Conservation (phyloP, 768 basidiomycete genomes). For the Kwoniella shandongensis region DNA sequence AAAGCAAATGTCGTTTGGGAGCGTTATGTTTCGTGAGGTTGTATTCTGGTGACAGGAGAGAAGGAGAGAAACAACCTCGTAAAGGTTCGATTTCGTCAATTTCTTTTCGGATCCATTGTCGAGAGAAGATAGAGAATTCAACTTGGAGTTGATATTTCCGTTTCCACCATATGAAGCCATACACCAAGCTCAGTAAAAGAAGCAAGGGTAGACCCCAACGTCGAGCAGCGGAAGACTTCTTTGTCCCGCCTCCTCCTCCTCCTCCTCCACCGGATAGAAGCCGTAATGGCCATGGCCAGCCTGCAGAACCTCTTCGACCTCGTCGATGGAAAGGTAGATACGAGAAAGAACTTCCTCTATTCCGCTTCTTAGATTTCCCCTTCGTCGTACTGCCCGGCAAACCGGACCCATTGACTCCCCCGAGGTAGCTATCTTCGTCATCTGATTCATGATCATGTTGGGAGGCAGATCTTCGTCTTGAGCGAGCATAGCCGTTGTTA, state of each 20-base stretch:
- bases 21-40: slow-evolving; percentile 53
- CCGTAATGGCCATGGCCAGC: slow-evolving; percentile 11
- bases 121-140: slow-evolving; percentile 75
- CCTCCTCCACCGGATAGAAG: slow-evolving; percentile 24
- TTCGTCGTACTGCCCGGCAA: neutral
- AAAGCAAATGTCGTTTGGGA: slow-evolving; percentile 67
- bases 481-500: slow-evolving; percentile 21
- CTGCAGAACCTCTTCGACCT: slow-evolving; percentile 9
- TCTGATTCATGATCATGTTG: slow-evolving; percentile 25
- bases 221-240: neutral
- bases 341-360: slow-evolving; percentile 34
- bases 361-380: slow-evolving; percentile 12
- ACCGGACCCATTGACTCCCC: slow-evolving; percentile 1
- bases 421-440: slow-evolving; percentile 18
- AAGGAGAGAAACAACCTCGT: slow-evolving; percentile 41
- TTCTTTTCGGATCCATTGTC: slow-evolving; percentile 71
- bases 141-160: slow-evolving; percentile 68
- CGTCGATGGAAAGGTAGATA: slow-evolving; percentile 37
- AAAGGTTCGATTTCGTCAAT: slow-evolving; percentile 67
- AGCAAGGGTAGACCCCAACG: slow-evolving; percentile 1
- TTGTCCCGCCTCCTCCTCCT: neutral
- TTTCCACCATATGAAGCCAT: slow-evolving; percentile 56
- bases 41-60: slow-evolving; percentile 44
- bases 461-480: slow-evolving; percentile 25
- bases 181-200: slow-evolving; percentile 19